Conservation (phyloP, 208 protist species). For the Angomonas deanei region DNA sequence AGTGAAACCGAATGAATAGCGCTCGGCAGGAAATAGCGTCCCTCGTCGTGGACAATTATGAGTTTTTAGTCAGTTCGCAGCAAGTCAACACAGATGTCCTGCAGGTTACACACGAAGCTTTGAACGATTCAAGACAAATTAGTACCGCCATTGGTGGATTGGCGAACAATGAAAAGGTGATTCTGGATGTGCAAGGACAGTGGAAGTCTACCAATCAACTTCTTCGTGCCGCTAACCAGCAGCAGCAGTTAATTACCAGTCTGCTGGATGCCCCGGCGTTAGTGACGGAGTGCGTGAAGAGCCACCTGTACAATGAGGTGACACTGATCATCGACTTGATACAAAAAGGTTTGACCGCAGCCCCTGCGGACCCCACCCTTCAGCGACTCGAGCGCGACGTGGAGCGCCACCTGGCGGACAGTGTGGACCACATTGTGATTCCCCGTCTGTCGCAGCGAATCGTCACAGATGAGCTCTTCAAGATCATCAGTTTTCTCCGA, state of each 20-base stretch:
- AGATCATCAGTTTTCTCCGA: slow-evolving; percentile 52
- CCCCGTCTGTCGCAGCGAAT: slow-evolving; percentile 54
- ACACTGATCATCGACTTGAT: slow-evolving; percentile 68
- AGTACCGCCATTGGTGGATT: slow-evolving; percentile 42
- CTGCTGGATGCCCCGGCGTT: slow-evolving; percentile 65
- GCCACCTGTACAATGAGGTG: slow-evolving; percentile 80
- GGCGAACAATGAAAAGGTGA: slow-evolving; percentile 32
- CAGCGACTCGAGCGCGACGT: slow-evolving; percentile 20
- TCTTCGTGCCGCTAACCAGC: slow-evolving; percentile 33
- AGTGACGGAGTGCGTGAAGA: slow-evolving; percentile 57
- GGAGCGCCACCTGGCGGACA: slow-evolving; percentile 24
- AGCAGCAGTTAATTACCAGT: slow-evolving; percentile 60
- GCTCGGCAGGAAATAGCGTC: background rate
- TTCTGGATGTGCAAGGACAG: slow-evolving; percentile 29
- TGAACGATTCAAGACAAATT: slow-evolving; percentile 33
- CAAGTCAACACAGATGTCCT: slow-evolving; percentile 42
- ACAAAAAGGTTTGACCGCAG: slow-evolving; percentile 26
- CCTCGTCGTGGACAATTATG: slow-evolving; percentile 54
- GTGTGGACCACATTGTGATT: slow-evolving; percentile 41
- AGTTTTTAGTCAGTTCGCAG: slow-evolving; percentile 48
- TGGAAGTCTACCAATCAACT: slow-evolving; percentile 66
- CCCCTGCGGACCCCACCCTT: slow-evolving; percentile 26
- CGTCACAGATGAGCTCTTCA: slow-evolving; percentile 59
- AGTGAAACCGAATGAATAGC: too few relatives aligned
- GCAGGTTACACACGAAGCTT: slow-evolving; percentile 22